phyloP scores from a whole-genome alignment of 257 asterid species.

The Gentiana dahurica region DNA sequence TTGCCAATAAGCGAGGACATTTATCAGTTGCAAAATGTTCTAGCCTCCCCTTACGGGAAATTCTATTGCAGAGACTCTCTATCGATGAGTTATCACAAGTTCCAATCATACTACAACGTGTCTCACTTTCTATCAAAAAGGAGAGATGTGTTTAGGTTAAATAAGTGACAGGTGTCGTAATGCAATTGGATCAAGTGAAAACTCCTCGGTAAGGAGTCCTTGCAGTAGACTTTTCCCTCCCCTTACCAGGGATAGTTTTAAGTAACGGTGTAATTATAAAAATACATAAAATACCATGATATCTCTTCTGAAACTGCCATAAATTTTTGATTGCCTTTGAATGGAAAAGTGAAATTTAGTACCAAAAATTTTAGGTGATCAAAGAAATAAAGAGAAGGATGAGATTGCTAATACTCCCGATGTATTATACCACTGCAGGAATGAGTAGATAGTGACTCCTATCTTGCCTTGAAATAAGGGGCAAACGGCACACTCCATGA shows the following conservation, averaged over 20 bases:
- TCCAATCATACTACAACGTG: too few species aligned
- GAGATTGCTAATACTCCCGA: conserved; percentile 59
- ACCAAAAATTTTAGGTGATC: conserved; percentile 24
- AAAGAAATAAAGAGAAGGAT: conserved; percentile 42
- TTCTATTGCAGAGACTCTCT: too few species aligned
- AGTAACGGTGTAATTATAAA: conserved; percentile 23
- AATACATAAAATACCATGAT: conserved; percentile 46
- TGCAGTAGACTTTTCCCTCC: conserved; percentile 23
- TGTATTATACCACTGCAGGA: conserved; percentile 56
- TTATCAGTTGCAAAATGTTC: conserved; percentile 63
- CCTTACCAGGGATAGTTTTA: conserved; percentile 94
- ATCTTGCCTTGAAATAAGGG: conserved; percentile 54
- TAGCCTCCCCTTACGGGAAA: conserved; percentile 57
- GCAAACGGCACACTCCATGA: conserved; percentile 51
- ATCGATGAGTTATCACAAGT: too few species aligned
- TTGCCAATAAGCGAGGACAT: conserved; percentile 64
- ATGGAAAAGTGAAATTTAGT: conserved; percentile 65
- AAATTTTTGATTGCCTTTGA: conserved; percentile 59
- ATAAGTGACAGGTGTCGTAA: too few species aligned
- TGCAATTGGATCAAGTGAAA: too few species aligned
- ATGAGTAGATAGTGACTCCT: conserved; percentile 31
- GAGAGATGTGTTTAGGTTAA: too few species aligned
- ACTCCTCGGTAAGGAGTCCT: not conserved
- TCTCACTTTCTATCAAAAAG: too few species aligned
- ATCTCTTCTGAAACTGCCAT: conserved; percentile 65